These are phyloP conservation scores for Metschnikowia henanensis DNA, from an alignment of 805 yeast genomes.

Conservation along the genomic window DNA sequence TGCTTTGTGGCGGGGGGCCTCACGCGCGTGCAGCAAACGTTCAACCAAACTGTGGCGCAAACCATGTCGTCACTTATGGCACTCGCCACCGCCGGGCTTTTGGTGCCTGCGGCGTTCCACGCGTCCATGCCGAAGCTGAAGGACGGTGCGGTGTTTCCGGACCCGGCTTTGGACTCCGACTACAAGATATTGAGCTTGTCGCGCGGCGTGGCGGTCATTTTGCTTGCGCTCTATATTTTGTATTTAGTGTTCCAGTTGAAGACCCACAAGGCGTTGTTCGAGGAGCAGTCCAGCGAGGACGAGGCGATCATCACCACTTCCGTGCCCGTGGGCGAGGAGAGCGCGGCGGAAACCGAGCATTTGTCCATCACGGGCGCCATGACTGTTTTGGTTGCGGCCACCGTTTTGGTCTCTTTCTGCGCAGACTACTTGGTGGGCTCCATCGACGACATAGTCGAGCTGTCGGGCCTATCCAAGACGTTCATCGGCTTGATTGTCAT, in stretches of 20 bases:
- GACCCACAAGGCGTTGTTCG: slow-evolving; percentile 80
- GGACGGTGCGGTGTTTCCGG: slow-evolving; percentile 38
- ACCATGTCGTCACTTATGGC: slow-evolving; percentile 96
- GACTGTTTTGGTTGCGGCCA: slow-evolving; percentile 56
- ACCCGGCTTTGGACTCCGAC: slow-evolving; percentile 36
- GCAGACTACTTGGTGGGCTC: slow-evolving; percentile 95
- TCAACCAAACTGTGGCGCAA: slow-evolving; percentile 96
- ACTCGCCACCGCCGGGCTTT: slow-evolving; percentile 81
- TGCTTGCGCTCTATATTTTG: slow-evolving; percentile 73
- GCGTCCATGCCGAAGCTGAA: slow-evolving; percentile 63
- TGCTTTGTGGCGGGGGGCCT: slow-evolving; percentile 93
- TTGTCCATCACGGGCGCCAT: slow-evolving; percentile 58
- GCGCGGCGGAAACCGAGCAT: slow-evolving; percentile 26
- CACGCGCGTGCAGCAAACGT: slow-evolving; percentile 79
- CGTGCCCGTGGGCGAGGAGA: slow-evolving; percentile 21
- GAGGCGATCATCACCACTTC: slow-evolving; percentile 40
- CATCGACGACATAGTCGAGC: slow-evolving; percentile 82
- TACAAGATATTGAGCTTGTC: slow-evolving; percentile 68
- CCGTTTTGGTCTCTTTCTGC: slow-evolving; percentile 80
- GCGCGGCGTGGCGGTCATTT: slow-evolving; percentile 80
- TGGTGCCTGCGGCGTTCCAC: slow-evolving; percentile 96
- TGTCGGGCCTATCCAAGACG: slow-evolving; percentile 88
- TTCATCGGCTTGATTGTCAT: slow-evolving; percentile 91
- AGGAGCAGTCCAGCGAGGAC: slow-evolving; percentile 45
- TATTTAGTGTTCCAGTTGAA: slow-evolving; percentile 86